These are phyloP conservation scores for Theobroma grandiflorum DNA, from an alignment of 441 rosid genomes.

Conservation along the genomic window DNA sequence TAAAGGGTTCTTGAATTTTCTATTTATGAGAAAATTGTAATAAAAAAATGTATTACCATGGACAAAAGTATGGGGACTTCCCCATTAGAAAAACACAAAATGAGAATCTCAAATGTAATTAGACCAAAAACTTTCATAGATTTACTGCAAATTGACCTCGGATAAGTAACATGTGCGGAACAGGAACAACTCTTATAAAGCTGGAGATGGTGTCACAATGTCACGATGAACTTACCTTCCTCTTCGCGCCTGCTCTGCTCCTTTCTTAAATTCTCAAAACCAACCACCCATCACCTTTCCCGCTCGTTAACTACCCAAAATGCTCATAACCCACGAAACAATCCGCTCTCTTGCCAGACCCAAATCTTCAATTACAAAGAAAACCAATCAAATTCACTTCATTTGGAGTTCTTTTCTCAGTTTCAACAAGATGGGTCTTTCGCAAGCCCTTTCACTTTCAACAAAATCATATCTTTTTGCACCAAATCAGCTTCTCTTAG, in stretches of 20 bases:
- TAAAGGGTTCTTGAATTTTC: too few species aligned
- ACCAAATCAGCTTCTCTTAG: not conserved
- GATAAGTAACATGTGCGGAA: not conserved
- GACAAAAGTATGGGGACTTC: not conserved
- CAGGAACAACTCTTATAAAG: not conserved
- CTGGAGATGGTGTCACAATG: not conserved
- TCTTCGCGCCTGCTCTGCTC: not conserved
- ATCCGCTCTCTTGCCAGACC: not conserved
- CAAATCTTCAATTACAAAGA: not conserved
- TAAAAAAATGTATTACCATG: too few species aligned
- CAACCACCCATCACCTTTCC: not conserved
- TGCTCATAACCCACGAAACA: not conserved
- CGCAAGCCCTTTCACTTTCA: constrained; percentile 27
- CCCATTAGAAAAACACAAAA: not conserved
- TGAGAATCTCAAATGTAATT: not conserved
- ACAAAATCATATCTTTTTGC: not conserved
- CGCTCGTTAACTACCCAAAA: not conserved
- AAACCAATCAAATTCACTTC: constrained; percentile 7
- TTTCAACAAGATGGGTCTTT: constrained; percentile 29
- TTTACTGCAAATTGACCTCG: not conserved
- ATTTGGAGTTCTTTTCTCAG: constrained; percentile 22
- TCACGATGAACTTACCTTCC: not conserved
- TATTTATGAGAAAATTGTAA: too few species aligned
- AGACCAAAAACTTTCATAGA: not conserved
- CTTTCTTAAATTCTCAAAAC: not conserved